Percentiles rank a stretch among this genome's conserved stretches.
Conservation (phyloP, 2,329 filamentous ascomycete genomes). For the Amylocarpus encephaloides region DNA sequence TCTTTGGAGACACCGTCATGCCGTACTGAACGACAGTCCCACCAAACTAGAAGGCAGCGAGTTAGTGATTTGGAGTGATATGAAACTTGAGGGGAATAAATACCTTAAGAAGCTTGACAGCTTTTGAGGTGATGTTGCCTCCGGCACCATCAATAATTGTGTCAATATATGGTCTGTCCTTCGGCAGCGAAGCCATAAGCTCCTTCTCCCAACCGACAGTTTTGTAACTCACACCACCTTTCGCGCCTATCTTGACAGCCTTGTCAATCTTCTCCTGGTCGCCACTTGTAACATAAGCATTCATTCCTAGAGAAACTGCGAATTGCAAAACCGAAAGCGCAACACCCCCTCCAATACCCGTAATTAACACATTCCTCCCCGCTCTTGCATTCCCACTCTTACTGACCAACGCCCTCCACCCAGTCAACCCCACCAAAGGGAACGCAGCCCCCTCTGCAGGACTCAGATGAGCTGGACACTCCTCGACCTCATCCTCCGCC, state of each 20-base stretch:
- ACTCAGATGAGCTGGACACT: constrained; percentile 64
- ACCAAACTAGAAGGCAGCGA: constrained; percentile 44
- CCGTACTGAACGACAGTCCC: constrained; percentile 84
- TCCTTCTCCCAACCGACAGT: constrained; percentile 75
- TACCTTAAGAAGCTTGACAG: constrained; percentile 62
- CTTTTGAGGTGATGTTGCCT: constrained; percentile 70
- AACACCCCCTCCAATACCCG: constrained; percentile 89
- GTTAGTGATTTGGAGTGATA: background rate
- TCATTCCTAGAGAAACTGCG: constrained; percentile 58
- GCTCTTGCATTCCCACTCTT: constrained; percentile 61
- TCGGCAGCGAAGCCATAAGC: constrained; percentile 55
- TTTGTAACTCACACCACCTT: constrained; percentile 77
- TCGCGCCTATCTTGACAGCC: constrained; percentile 66
- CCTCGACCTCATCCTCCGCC: constrained; percentile 66
- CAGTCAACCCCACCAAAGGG: constrained; percentile 79
- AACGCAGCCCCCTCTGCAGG: constrained; percentile 74
- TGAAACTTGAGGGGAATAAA: constrained; percentile 13
- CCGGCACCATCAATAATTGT: constrained; percentile 88
- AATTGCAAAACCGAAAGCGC: constrained; percentile 78
- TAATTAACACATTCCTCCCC: constrained; percentile 74
- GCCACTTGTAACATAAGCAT: constrained; percentile 41
- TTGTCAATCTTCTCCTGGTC: constrained; percentile 63
- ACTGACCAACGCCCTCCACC: constrained; percentile 75
- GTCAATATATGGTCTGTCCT: constrained; percentile 65
- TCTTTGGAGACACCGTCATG: constrained; percentile 81